Conservation (phyloP, 192 early-diverging fungal genomes). For the Backusella sp. region DNA sequence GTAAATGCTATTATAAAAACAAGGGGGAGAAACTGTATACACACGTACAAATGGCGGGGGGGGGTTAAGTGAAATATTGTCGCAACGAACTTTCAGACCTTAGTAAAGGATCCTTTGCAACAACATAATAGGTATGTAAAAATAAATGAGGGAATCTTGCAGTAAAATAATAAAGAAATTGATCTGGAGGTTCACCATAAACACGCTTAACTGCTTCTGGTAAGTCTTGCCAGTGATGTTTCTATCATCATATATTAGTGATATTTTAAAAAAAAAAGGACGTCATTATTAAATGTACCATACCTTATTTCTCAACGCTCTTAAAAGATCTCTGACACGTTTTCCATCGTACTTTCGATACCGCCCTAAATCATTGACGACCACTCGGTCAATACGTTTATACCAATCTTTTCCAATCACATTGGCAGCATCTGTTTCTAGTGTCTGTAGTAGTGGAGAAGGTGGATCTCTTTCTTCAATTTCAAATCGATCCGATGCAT, state of each 20-base stretch:
- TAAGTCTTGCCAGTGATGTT: constrained; percentile 97
- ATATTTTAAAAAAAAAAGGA: no score
- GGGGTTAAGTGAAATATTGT: constrained; percentile 58
- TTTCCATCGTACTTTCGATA: constrained; percentile 91
- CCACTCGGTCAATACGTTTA: constrained; percentile 63
- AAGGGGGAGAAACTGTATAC: background rate
- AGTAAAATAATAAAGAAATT: constrained; percentile 88
- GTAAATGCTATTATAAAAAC: background rate
- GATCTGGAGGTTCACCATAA: constrained; percentile 83
- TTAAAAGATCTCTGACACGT: constrained; percentile 81
- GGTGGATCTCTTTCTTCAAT: constrained; percentile 77
- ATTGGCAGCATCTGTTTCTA: constrained; percentile 61
- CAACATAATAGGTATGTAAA: constrained; percentile 85
- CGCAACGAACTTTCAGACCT: constrained; percentile 63
- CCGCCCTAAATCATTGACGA: constrained; percentile 84
- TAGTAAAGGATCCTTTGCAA: constrained; percentile 61
- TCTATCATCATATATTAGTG: constrained; percentile 44
- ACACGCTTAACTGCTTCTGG: constrained; percentile 69
- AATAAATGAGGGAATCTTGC: constrained; percentile 86
- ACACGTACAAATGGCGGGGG: background rate
- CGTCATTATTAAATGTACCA: background rate
- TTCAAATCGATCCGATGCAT: constrained; percentile 94
- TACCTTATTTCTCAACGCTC: constrained; percentile 93
- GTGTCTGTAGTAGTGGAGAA: constrained; percentile 57
- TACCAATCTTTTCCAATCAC: constrained; percentile 79